Evolutionary conservation across 2,329 filamentous ascomycete genomes (phyloP).

Genomic region (Cladosporium colombiae): DNA sequence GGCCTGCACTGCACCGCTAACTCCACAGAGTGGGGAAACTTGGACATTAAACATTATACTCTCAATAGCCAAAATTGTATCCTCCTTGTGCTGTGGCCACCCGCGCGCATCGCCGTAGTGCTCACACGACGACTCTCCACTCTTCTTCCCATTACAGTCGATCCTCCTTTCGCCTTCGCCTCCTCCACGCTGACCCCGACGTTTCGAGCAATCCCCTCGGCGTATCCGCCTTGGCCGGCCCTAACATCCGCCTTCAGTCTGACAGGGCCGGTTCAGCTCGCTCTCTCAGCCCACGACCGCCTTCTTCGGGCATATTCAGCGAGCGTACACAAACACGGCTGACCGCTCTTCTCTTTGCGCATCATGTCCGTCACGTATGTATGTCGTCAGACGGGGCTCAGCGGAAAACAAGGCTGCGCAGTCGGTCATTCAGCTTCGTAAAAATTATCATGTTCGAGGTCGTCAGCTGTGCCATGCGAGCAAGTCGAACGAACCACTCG

Average conservation of each 20-base stretch:
- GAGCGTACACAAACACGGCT: slow-evolving; percentile 3
- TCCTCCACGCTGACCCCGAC: background rate
- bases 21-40: background rate
- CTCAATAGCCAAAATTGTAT: background rate
- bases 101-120: background rate
- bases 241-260: slow-evolving; percentile 8
- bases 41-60: background rate
- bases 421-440: background rate
- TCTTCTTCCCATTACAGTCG: background rate
- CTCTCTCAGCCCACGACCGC: background rate
- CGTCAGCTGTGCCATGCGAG: background rate
- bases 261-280: slow-evolving; percentile 13
- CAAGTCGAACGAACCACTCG: too few species aligned
- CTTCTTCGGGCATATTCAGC: slow-evolving; percentile 1
- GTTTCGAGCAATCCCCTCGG: background rate
- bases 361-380: slow-evolving; percentile 6
- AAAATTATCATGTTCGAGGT: background rate
- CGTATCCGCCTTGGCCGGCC: slow-evolving; percentile 2
- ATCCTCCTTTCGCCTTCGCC: background rate
- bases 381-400: slow-evolving; percentile 11
- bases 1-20: background rate
- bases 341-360: slow-evolving; percentile 5
- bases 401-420: background rate
- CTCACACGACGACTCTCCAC: background rate
- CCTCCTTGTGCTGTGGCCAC: background rate